phyloP scores from a whole-genome alignment of 331 rosid species.

The Saraca asoca region DNA sequence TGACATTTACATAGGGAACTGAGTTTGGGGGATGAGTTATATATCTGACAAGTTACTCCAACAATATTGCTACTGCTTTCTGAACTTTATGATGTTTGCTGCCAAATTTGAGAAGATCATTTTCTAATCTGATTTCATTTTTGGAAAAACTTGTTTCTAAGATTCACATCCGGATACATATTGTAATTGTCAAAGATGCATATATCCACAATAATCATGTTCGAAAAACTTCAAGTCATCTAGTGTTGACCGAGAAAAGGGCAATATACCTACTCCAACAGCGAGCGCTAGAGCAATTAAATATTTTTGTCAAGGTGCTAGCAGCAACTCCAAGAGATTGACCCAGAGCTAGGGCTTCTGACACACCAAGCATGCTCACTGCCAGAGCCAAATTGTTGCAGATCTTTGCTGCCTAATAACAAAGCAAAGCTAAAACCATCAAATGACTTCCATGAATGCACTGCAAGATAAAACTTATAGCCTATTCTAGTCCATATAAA shows the following conservation, averaged over 20 bases:
- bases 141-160: neutral
- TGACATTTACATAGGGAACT: constrained; percentile 1
- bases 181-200: constrained; percentile 10
- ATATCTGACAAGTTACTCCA: neutral
- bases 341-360: constrained; percentile 93
- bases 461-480: neutral
- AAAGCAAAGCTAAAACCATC: constrained; percentile 20
- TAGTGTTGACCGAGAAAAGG: constrained; percentile 19
- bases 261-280: constrained; percentile 90
- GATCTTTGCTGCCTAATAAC: constrained; percentile 82
- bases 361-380: constrained; percentile 92
- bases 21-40: neutral
- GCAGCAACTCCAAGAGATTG: constrained; percentile 86
- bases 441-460: constrained; percentile 3
- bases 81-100: constrained; percentile 9
- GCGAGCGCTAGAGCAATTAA: constrained; percentile 89
- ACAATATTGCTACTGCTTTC: neutral
- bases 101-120: constrained; percentile 9
- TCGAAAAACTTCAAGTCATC: neutral
- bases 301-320: constrained; percentile 69
- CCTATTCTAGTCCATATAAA: neutral
- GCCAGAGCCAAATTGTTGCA: constrained; percentile 94
- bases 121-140: neutral
- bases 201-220: neutral
- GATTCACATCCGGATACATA: constrained; percentile 7